Evolutionary conservation across 2,329 filamentous ascomycete genomes (phyloP).

Genomic region (Alternaria rosae): DNA sequence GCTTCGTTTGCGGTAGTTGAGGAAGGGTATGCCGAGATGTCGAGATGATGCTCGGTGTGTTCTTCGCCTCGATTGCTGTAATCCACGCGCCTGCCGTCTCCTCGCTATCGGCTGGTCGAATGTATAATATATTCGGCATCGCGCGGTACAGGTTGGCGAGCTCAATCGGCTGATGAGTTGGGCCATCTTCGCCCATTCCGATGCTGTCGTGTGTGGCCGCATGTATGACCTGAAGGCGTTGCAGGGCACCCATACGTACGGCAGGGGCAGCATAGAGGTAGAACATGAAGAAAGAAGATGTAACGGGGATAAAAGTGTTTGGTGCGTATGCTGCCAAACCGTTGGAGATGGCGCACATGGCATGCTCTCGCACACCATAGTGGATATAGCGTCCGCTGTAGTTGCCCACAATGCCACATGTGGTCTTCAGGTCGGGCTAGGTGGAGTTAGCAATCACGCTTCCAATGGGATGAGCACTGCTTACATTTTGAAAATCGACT

Average conservation of each 20-base stretch:
- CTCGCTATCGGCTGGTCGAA: constrained; percentile 66
- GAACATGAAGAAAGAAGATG: constrained; percentile 68
- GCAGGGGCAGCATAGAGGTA: constrained; percentile 66
- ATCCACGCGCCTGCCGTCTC: constrained; percentile 64
- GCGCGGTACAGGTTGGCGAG: constrained; percentile 65
- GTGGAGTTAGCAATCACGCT: neutral
- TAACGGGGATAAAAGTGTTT: constrained; percentile 63
- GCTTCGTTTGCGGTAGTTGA: constrained; percentile 45
- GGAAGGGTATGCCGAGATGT: constrained; percentile 56
- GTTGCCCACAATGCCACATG: constrained; percentile 61
- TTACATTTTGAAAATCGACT: constrained; percentile 51
- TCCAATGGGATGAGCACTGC: neutral
- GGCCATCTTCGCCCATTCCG: constrained; percentile 65
- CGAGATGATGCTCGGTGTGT: constrained; percentile 58
- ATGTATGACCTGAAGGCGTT: constrained; percentile 64
- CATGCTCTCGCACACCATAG: constrained; percentile 49
- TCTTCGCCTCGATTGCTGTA: constrained; percentile 52
- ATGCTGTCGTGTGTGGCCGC: constrained; percentile 66
- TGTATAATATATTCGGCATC: constrained; percentile 69
- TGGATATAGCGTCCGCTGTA: constrained; percentile 62
- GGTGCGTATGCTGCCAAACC: constrained; percentile 61
- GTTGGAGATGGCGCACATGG: constrained; percentile 53
- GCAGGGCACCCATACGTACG: constrained; percentile 67
- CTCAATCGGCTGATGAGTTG: constrained; percentile 69
- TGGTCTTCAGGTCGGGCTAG: constrained; percentile 39